A percentile compares a stretch with the other conserved stretches of the same genome.
These are phyloP conservation scores for Linaria vulgaris DNA, from an alignment of 257 asterid species.

Conservation along the genomic window DNA sequence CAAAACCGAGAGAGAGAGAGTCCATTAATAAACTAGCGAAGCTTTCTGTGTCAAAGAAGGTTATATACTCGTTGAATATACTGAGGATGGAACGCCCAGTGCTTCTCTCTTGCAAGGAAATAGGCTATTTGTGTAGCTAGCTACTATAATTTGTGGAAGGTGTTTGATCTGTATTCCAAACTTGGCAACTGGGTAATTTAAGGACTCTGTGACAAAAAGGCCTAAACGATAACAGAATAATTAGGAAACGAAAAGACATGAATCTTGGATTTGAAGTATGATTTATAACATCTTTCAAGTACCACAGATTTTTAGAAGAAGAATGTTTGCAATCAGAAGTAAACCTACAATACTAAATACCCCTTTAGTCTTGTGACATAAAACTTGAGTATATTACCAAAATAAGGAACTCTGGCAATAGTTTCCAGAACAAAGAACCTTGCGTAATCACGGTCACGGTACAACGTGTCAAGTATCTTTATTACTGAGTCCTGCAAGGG, in stretches of 20 bases:
- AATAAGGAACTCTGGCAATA: conserved; percentile 97
- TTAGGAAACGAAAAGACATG: background rate
- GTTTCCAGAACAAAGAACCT: conserved; percentile 96
- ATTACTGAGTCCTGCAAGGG: conserved; percentile 82
- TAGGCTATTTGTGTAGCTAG: background rate
- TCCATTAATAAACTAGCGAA: conserved; percentile 5
- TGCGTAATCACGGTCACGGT: conserved; percentile 79
- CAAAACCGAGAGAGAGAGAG: conserved; percentile 10
- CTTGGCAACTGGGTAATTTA: background rate
- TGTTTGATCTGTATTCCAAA: conserved; percentile 10
- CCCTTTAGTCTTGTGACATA: conserved; percentile 10
- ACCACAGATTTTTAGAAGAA: conserved; percentile 2
- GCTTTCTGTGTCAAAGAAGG: conserved; percentile 12
- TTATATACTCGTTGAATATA: background rate
- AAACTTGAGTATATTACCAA: conserved; percentile 61
- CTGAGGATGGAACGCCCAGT: conserved; percentile 1
- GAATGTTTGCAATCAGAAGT: background rate
- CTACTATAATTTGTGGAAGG: background rate
- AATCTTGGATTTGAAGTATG: conserved; percentile 6
- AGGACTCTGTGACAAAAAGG: background rate
- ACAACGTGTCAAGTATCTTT: conserved; percentile 80
- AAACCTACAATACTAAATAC: conserved; percentile 5
- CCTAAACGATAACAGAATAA: background rate
- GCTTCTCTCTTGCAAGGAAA: background rate
- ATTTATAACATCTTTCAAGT: background rate